Base-by-base conservation (phyloP, 352 stramenopile species). In the Pythium myriotylum region DNA sequence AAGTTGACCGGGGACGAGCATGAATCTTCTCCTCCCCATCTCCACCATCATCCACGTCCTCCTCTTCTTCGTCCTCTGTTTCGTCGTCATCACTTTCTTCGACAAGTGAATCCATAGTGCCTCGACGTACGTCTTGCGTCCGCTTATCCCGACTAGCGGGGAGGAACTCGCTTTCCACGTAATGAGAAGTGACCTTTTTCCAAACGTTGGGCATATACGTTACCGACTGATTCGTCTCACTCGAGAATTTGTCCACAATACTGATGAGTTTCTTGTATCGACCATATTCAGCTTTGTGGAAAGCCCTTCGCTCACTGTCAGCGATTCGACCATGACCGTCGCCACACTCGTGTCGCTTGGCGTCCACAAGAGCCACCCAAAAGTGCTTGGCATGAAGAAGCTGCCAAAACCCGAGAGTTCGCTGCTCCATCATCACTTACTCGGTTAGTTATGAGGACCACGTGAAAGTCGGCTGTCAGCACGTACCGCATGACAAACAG, bases 301-400 rank as follows among this genome's bases (percentile, higher is more conserved):
- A 90, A 14, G 64, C 47, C 0, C 72, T 58, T 19, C 80, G 71
- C 23, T 77, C 62, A 5, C 51, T 24, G 1, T 79, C 65, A n/a
- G 66, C 24, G 45, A 91, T 89, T 16, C 77, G 74, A 1, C 79
- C 83, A 0, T 65, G 72, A 14, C 55, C 68, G 53, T 86, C 73
- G 0, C 72, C 56, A 57, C 33, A 69, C 39, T 78, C 59, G 14
- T 72, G 74, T 17, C 72, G 63, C 63, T 91, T 91, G 10, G 77
- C 79, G 32, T 91, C 80, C 26, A 95, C 72, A 2, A 93, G n/a
- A 16, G 76, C 74, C 8, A 79, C 88, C 81, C 81, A 91, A 43
- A 91, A 91, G 17, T 79, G 82, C 54, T 95, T 95, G 27, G 86
- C 81, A 29, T 95, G 86, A 7, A 91, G 72, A 27, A 95, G 40